Evolutionary conservation across 2,329 filamentous ascomycete species (phyloP).

Genomic region (Orbilia quercus): DNA sequence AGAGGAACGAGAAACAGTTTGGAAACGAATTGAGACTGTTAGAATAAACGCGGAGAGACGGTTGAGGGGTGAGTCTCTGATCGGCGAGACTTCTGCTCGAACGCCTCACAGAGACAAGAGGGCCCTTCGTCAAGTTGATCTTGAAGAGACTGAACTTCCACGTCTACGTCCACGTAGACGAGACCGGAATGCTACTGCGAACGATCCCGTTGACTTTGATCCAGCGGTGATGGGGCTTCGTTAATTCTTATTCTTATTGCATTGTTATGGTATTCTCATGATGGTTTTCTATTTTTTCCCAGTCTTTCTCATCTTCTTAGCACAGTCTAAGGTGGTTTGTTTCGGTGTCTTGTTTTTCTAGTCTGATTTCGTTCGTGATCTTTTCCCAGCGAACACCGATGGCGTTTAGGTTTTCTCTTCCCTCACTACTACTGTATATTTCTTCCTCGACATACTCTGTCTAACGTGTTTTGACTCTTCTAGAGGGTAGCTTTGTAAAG

Average conservation of each 20-base stretch:
- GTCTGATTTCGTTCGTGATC: neutral
- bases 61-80: constrained; percentile 9
- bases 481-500: neutral
- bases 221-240: constrained; percentile 44
- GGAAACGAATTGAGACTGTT: constrained; percentile 24
- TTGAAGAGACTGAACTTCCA: constrained; percentile 12
- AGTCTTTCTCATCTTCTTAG: neutral
- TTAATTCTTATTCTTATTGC: constrained; percentile 10
- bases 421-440: constrained; percentile 6
- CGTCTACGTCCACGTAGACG: constrained; percentile 23
- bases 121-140: constrained; percentile 23
- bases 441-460: constrained; percentile 2
- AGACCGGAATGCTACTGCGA: neutral
- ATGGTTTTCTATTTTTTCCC: neutral
- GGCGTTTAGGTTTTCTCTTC: constrained; percentile 36
- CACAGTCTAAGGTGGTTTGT: neutral
- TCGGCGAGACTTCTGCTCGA: neutral
- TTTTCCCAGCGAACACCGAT: constrained; percentile 30
- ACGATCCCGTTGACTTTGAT: constrained; percentile 39
- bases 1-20: constrained; percentile 13
- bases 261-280: constrained; percentile 8
- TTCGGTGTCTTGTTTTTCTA: neutral
- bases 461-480: no score
- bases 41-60: constrained; percentile 32
- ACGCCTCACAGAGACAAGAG: constrained; percentile 11